Evolutionary conservation across 345 rosid species (phyloP).

Genomic region (Pistacia integerrima): DNA sequence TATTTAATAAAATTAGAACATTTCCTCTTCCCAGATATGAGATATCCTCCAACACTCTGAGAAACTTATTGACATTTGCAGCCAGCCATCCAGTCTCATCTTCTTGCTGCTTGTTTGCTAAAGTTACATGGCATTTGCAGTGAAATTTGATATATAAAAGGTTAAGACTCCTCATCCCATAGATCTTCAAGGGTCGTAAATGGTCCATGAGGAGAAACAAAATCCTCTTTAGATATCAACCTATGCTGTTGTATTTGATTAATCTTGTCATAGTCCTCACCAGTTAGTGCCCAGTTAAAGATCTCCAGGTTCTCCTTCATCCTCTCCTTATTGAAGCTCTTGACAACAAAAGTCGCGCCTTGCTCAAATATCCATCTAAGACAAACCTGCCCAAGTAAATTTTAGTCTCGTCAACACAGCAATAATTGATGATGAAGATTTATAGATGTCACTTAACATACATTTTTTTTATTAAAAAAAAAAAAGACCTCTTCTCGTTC

Average conservation of each 20-base stretch:
- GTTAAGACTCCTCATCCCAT: constrained; percentile 8
- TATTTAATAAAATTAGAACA: constrained; percentile 7
- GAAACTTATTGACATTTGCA: constrained; percentile 55
- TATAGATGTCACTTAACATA: neutral
- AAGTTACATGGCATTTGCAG: neutral
- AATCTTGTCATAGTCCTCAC: constrained; percentile 13
- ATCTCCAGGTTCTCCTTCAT: constrained; percentile 8
- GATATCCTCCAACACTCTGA: constrained; percentile 31
- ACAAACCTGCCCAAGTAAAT: constrained; percentile 4
- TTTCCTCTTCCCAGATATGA: constrained; percentile 37
- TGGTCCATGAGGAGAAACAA: constrained; percentile 7
- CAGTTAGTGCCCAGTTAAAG: constrained; percentile 11
- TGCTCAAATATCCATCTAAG: constrained; percentile 21
- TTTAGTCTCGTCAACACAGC: neutral
- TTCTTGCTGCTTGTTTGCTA: constrained; percentile 46
- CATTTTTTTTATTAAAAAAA: neutral
- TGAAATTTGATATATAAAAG: neutral
- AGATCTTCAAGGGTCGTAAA: constrained; percentile 3
- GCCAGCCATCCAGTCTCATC: constrained; percentile 66
- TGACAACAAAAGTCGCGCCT: constrained; percentile 5
- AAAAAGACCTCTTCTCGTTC: too few relatives aligned
- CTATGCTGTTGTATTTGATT: constrained; percentile 2
- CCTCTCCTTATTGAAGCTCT: constrained; percentile 10
- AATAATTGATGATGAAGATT: neutral
- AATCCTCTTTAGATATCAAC: neutral